Conservation (phyloP, 1,284 basidiomycete species). For the Ustilago cynodontis region DNA sequence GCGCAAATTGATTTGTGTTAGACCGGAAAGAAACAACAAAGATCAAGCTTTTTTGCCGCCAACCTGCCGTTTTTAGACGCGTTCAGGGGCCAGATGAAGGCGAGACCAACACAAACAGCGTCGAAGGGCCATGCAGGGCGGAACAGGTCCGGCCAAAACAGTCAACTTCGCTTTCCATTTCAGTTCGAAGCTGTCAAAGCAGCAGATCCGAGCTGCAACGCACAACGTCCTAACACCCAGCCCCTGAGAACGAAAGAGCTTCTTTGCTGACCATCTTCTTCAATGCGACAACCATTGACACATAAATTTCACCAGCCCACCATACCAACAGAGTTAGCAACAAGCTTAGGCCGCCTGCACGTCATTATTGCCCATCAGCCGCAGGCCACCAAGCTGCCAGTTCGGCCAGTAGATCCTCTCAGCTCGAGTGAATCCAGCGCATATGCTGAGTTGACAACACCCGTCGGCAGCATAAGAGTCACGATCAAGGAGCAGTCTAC, state of each 20-base stretch:
- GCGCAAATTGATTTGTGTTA: no score
- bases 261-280: not conserved
- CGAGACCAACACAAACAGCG: conserved; percentile 36
- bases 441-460: not conserved
- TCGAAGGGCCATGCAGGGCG: conserved; percentile 10
- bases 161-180: not conserved
- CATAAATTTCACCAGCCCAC: no score
- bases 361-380: no score
- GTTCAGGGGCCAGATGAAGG: conserved; percentile 19
- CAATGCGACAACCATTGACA: no score
- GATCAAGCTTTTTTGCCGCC: no score
- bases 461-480: not conserved
- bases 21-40: no score
- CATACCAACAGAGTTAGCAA: no score
- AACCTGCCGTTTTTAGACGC: conserved; percentile 5
- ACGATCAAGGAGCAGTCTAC: not conserved
- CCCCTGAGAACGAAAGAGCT: conserved; percentile 12
- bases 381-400: no score
- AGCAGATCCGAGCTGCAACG: conserved; percentile 11
- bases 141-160: conserved; percentile 4
- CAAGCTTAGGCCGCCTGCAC: no score
- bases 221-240: not conserved
- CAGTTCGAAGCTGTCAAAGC: conserved; percentile 2
- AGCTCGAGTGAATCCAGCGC: not conserved
- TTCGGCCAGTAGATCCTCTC: no score